A percentile compares a stretch with the other conserved stretches of the same genome.
phyloP scores from a whole-genome alignment of 345 rosid species.

The Citrus sinensis region DVS_A1.0 CM039168.1:4426501-4427000 shows the following conservation, averaged over 20 bases:
- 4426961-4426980: slow-evolving; percentile 86
- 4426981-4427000: slow-evolving; percentile 93
- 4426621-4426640: slow-evolving; percentile 76
- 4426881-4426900: too few relatives aligned
- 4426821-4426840: too few relatives aligned
- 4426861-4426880: too few relatives aligned
- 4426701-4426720: slow-evolving; percentile 93
- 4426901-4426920: too few relatives aligned
- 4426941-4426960: slow-evolving; percentile 88
- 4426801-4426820: background rate
- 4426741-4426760: slow-evolving; percentile 76
- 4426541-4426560: background rate
- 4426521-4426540: background rate
- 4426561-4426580: background rate
- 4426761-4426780: slow-evolving; percentile 99
- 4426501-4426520: background rate
- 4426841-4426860: too few relatives aligned
- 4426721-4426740: slow-evolving; percentile 73
- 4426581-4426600: slow-evolving; percentile 7
- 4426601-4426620: slow-evolving; percentile 72
- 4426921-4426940: too few relatives aligned
- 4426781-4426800: slow-evolving; percentile 61
- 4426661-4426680: slow-evolving; percentile 66
- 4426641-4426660: slow-evolving; percentile 62
- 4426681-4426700: slow-evolving; percentile 93